Evolutionary conservation across 2,329 filamentous ascomycete genomes (phyloP).

Genomic region (Lachnellula subtilissima): DNA sequence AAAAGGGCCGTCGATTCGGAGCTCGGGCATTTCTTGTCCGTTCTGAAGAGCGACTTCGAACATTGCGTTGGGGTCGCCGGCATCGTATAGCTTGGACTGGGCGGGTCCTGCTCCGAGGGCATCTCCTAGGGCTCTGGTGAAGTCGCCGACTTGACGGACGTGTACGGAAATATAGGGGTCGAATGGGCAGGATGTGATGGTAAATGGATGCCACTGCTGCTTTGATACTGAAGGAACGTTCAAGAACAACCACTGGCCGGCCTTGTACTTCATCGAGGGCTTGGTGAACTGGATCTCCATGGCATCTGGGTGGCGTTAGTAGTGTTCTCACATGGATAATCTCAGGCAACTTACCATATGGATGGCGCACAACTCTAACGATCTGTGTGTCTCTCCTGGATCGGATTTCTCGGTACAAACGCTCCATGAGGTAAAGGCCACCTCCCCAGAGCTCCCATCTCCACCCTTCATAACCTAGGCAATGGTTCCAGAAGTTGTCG

Average conservation of each 20-base stretch:
- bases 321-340: neutral
- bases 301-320: slow-evolving; percentile 57
- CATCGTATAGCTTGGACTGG: slow-evolving; percentile 85
- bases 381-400: slow-evolving; percentile 81
- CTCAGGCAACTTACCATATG: slow-evolving; percentile 64
- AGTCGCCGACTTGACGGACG: slow-evolving; percentile 94
- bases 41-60: slow-evolving; percentile 95
- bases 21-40: slow-evolving; percentile 82
- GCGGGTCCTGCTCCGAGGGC: slow-evolving; percentile 86
- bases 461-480: slow-evolving; percentile 94
- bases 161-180: slow-evolving; percentile 94
- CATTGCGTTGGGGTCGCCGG: slow-evolving; percentile 89
- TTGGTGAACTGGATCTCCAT: slow-evolving; percentile 98
- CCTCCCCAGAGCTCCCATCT: slow-evolving; percentile 90
- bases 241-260: slow-evolving; percentile 96
- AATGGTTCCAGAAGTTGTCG: slow-evolving; percentile 80
- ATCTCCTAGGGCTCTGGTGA: slow-evolving; percentile 88
- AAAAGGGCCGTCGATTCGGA: slow-evolving; percentile 93
- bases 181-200: slow-evolving; percentile 95
- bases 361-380: slow-evolving; percentile 89
- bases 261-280: slow-evolving; percentile 95
- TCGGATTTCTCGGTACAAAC: slow-evolving; percentile 86
- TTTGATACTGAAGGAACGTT: slow-evolving; percentile 84
- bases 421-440: slow-evolving; percentile 78
- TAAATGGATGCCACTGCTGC: slow-evolving; percentile 98